These are phyloP conservation scores for Colletotrichum magnum DNA, from an alignment of 2,329 filamentous ascomycete genomes.

Conservation along the genomic window DNA sequence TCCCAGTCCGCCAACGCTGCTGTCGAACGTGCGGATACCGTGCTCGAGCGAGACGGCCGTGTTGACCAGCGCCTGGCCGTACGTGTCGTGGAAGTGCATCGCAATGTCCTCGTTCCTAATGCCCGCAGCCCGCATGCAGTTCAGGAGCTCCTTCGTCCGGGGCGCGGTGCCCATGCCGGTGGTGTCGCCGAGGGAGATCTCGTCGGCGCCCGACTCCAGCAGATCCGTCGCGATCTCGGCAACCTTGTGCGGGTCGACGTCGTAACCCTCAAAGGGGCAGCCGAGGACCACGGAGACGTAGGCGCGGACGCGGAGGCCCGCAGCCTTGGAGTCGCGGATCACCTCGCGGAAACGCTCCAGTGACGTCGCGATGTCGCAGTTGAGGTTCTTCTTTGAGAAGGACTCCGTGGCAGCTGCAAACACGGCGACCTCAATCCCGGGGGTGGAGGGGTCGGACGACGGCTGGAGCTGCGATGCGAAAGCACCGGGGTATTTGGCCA, in stretches of 20 bases:
- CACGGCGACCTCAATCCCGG: conserved; percentile 79
- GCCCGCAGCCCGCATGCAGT: conserved; percentile 75
- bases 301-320: conserved; percentile 78
- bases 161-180: conserved; percentile 91
- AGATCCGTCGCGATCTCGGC: conserved; percentile 78
- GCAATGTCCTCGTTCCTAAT: conserved; percentile 80
- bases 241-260: conserved; percentile 74
- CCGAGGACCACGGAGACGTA: conserved; percentile 87
- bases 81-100: conserved; percentile 92
- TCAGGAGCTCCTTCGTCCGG: conserved; percentile 74
- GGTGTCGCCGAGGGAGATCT: conserved; percentile 91
- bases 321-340: conserved; percentile 75
- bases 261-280: conserved; percentile 81
- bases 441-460: conserved; percentile 57
- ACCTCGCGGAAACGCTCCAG: conserved; percentile 79
- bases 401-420: conserved; percentile 87
- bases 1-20: conserved; percentile 83
- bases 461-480: conserved; percentile 67
- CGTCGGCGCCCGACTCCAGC: conserved; percentile 89
- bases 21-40: conserved; percentile 84
- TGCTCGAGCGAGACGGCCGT: conserved; percentile 82
- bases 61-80: conserved; percentile 88
- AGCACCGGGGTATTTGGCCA: conserved; percentile 62
- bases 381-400: conserved; percentile 86
- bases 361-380: conserved; percentile 83